Base-by-base conservation (phyloP, 2,329 filamentous ascomycete species). In the Zelopaecilomyces penicillatus region DNA sequence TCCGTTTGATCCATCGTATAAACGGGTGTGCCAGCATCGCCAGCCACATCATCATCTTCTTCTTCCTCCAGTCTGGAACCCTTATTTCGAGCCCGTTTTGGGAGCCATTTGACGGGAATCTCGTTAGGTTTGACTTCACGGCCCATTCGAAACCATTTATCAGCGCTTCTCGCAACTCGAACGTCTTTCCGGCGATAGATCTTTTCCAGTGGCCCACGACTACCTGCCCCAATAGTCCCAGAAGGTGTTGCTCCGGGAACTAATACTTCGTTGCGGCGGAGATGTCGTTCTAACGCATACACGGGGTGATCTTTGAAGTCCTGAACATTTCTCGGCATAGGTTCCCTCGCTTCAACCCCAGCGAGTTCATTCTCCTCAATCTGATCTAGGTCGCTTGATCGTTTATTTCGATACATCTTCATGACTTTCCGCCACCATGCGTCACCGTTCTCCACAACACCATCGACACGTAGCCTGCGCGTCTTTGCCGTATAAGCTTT, bases 401-500 rank as follows among this genome's bases (percentile, higher is more conserved):
- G 60, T 5, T 47, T 48, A 3, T 61, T 65, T 2, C 65, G 63
- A 52, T 74, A 83, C 12, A 66, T 58, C 47, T 65, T 66, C 62
- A 82, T 65, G 0, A 70, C 69, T 41, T 63, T 70, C 3, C 64
- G 65, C 73, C 76, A 80, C 78, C 78, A 82, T 43, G 57, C 57
- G 7, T 66, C 66, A 0, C 68, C 74, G 7, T 66, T 56, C 53
- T 73, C 64, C 68, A 71, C 37, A 60, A 71, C 61, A 30, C 59
- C 63, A 39, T 97, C 93, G 2, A 98, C 75, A n/a, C 93, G 81
- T 47, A 78, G 65, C 51, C 82, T 88, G 26, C 87, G 77, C 1
- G 90, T 95, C 65, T 97, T 97, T 26, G 90, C 86, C 54, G 89
- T 93, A 65, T 85, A 97, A 0, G 84, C 83, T 62, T 93, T 94